Percentiles rank a stretch among this genome's conserved stretches.
Evolutionary conservation across 176 grass and related monocot genomes (phyloP).

Genomic region (Phyllostachys edulis): DNA sequence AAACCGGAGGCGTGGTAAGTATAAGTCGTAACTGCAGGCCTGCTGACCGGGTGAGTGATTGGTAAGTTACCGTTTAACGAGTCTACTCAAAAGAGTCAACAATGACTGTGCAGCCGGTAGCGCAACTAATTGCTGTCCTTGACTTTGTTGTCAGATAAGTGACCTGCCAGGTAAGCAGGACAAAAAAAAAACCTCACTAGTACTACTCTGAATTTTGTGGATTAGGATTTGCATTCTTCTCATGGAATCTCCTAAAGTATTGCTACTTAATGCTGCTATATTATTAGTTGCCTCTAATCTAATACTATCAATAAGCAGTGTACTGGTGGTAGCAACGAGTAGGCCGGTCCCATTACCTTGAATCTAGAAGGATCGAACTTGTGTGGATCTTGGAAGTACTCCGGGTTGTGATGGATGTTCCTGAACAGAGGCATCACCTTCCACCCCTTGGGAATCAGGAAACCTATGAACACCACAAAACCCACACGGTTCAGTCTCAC

Average conservation of each 20-base stretch:
- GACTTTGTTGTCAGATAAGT: conserved; percentile 2
- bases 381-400: conserved; percentile 43
- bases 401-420: conserved; percentile 49
- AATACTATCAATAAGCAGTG: background rate
- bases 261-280: background rate
- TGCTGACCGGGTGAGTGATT: background rate
- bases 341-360: conserved; percentile 17
- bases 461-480: conserved; percentile 28
- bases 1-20: background rate
- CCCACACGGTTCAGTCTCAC: background rate
- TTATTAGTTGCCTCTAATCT: background rate
- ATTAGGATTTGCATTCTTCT: background rate
- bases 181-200: background rate
- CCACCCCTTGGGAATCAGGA: conserved; percentile 66
- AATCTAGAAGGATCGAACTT: conserved; percentile 57
- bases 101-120: conserved; percentile 20
- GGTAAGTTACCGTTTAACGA: conserved; percentile 1
- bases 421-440: conserved; percentile 75
- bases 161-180: background rate
- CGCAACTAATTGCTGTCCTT: background rate
- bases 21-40: background rate
- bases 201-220: background rate
- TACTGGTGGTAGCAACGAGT: background rate
- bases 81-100: conserved; percentile 15
- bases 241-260: background rate